Base-by-base conservation (phyloP, 148 eudicot species). In the Nyssa sinensis region DNA sequence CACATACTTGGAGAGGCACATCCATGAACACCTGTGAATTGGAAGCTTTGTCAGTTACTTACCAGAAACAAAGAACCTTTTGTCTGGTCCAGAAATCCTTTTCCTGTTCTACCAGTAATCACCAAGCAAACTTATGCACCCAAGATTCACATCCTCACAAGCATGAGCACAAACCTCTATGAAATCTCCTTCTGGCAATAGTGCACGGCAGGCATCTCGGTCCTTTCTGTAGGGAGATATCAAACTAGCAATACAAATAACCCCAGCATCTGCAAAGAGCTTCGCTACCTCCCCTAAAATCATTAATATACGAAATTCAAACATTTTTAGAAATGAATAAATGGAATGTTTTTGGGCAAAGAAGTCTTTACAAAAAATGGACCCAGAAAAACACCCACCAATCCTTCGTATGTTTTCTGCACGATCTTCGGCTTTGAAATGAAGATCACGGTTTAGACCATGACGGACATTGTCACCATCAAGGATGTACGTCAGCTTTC, bases 391-490 rank as follows among this genome's bases (percentile, higher is more conserved):
- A 67, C 66, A 83, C 94, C 28, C 78, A 95, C 99, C 99, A 73
- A 88, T 85, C 76, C 97, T 86, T 72, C 99, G 75, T 69, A 95
- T 93, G 79, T 95, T 93, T 86, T 93, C 99, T 39, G 84, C 85
- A 80, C 97, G 91, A 75, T 95, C 99, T 73, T 91, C 97, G 28
- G 93, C 85, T 83, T 81, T 81, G 66, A 95, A 95, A 72, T 84
- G 85, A 47, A 95, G 94, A 79, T 95, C 88, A 65, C 82, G 64
- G 68, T 93, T 90, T 58, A 95, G 77, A 77, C 97, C 97, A 88
- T 95, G 99, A 78, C 99, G 84, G 75, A 91, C 83, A 84, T 93
- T 92, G 81, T 95, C 99, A 74, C 97, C 97, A 83, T 95, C 99
- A 71, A 95, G 93, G 76, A 95, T 82, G 79, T 89, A 95, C 32